These are phyloP conservation scores for Oryza brachyantha DNA, from an alignment of 176 grass and related monocot genomes.

Conservation along the genomic window DNA sequence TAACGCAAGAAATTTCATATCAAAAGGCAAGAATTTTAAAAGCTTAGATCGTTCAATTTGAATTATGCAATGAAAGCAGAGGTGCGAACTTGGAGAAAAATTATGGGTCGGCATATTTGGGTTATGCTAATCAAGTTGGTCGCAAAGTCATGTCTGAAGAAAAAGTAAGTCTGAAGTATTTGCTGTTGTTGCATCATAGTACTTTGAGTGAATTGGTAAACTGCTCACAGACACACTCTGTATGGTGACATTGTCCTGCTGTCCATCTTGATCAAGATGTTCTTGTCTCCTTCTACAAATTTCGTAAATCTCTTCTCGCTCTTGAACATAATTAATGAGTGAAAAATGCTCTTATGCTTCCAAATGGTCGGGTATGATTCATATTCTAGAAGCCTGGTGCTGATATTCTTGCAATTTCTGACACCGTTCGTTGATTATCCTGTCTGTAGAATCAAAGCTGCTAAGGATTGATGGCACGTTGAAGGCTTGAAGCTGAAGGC, in stretches of 20 bases:
- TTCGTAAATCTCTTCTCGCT: neutral
- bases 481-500: neutral
- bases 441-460: neutral
- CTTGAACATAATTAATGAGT: neutral
- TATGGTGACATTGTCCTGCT: neutral
- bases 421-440: neutral
- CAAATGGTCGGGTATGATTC: neutral
- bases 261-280: constrained; percentile 29
- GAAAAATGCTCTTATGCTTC: neutral
- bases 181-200: constrained; percentile 29
- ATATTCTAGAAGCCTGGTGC: neutral
- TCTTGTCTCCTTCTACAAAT: constrained; percentile 21
- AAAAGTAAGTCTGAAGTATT: constrained; percentile 33
- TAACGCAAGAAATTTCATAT: neutral
- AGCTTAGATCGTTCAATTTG: neutral
- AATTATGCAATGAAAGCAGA: neutral
- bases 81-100: neutral
- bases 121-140: neutral
- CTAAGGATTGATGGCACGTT: neutral
- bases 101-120: neutral
- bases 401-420: neutral
- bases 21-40: neutral
- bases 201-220: constrained; percentile 3
- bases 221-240: neutral
- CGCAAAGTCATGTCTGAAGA: constrained; percentile 5